A percentile compares a stretch with the other conserved stretches of the same genome.
These are phyloP conservation scores for Monilinia aucupariae DNA, from an alignment of 2,329 filamentous ascomycete species.

Conservation along the genomic window DNA sequence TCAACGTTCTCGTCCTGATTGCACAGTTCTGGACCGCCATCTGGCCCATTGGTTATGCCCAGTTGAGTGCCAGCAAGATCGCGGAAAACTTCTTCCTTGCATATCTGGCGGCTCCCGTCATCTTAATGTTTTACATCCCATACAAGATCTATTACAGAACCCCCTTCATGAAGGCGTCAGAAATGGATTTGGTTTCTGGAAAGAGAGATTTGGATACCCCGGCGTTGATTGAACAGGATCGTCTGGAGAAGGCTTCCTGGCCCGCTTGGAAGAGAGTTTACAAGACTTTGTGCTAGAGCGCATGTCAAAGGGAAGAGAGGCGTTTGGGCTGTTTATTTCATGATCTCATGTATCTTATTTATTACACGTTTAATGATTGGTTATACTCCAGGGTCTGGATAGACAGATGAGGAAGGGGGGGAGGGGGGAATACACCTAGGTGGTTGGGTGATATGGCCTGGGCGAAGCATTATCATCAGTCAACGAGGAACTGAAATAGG, in stretches of 20 bases:
- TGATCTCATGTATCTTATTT: conserved; percentile 1
- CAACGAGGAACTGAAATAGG: background rate
- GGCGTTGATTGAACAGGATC: conserved; percentile 27
- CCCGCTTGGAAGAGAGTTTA: conserved; percentile 30
- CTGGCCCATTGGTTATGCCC: conserved; percentile 44
- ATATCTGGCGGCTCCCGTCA: conserved; percentile 52
- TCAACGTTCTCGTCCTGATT: conserved; percentile 44
- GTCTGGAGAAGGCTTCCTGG: conserved; percentile 20
- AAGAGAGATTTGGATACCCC: conserved; percentile 26
- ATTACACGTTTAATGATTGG: conserved; percentile 2
- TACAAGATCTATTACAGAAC: conserved; percentile 57
- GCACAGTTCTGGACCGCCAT: conserved; percentile 41
- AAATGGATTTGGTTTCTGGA: conserved; percentile 30
- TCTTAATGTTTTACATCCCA: conserved; percentile 51
- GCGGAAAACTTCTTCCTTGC: conserved; percentile 52
- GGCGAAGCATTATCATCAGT: background rate
- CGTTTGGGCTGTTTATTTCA: background rate
- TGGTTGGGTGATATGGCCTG: too few relatives aligned
- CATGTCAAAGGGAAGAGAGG: background rate
- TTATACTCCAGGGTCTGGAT: background rate
- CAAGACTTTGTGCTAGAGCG: conserved; percentile 12
- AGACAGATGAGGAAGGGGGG: background rate
- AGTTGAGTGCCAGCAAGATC: conserved; percentile 27
- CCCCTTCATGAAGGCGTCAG: conserved; percentile 19
- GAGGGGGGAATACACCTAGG: background rate